A percentile compares a stretch with the other conserved stretches of the same genome.
Evolutionary conservation across 768 basidiomycete genomes (phyloP).

Genomic region (Psilocybe cyanescens): DNA sequence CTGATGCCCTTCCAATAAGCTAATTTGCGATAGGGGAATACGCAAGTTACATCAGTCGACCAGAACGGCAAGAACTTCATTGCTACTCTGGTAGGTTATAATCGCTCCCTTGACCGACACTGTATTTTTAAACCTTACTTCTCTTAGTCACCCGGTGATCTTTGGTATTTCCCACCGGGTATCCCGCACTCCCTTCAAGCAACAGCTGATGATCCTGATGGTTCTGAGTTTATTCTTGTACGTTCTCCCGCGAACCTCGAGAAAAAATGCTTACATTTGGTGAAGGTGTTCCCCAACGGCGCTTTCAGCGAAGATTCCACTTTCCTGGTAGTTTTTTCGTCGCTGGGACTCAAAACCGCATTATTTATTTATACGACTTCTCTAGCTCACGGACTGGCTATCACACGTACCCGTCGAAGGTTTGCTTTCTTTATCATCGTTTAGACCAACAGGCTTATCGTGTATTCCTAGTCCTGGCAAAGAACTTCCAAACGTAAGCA

Average conservation of each 20-base stretch:
- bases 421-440: neutral
- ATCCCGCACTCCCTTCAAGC: slow-evolving; percentile 60
- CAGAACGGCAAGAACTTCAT: slow-evolving; percentile 54
- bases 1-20: slow-evolving; percentile 1
- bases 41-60: slow-evolving; percentile 52
- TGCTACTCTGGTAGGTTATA: slow-evolving; percentile 46
- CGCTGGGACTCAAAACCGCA: neutral
- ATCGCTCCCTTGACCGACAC: neutral
- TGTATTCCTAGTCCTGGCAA: slow-evolving; percentile 46
- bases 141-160: slow-evolving; percentile 34
- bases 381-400: slow-evolving; percentile 67
- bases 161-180: slow-evolving; percentile 65
- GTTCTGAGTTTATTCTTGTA: slow-evolving; percentile 54
- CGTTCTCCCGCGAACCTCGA: neutral
- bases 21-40: slow-evolving; percentile 34
- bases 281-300: slow-evolving; percentile 35
- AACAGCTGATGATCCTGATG: slow-evolving; percentile 46
- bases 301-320: slow-evolving; percentile 60
- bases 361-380: slow-evolving; percentile 17
- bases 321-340: slow-evolving; percentile 18
- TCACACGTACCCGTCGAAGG: slow-evolving; percentile 46
- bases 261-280: neutral
- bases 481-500: slow-evolving; percentile 48
- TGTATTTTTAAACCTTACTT: neutral
- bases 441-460: slow-evolving; percentile 25